phyloP scores from a whole-genome alignment of 768 basidiomycete genomes.

The Suillus americanus region DNA sequence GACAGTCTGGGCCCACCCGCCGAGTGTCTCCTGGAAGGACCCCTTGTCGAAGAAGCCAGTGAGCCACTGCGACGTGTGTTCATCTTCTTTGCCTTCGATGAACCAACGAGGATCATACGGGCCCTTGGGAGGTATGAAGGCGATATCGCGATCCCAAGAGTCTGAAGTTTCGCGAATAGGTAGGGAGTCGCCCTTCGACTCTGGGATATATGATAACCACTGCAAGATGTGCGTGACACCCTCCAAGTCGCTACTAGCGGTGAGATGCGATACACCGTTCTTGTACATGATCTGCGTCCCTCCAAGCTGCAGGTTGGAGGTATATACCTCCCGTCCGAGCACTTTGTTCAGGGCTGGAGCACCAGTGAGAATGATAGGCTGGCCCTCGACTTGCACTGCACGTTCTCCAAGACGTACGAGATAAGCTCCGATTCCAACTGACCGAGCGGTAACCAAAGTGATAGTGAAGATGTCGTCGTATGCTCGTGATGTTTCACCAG shows the following conservation, averaged over 20 bases:
- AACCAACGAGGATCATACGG: slow-evolving; percentile 98
- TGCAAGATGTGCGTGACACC: slow-evolving; percentile 92
- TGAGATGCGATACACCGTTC: slow-evolving; percentile 97
- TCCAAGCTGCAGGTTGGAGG: slow-evolving; percentile 96
- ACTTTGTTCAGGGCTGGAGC: slow-evolving; percentile 98
- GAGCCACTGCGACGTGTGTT: slow-evolving; percentile 70
- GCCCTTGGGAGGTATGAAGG: slow-evolving; percentile 88
- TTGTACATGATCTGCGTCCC: slow-evolving; percentile 99
- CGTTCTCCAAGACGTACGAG: slow-evolving; percentile 97
- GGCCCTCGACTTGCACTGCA: slow-evolving; percentile 97
- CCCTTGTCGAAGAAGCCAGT: slow-evolving; percentile 96
- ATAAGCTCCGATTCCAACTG: slow-evolving; percentile 98
- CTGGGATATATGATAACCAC: slow-evolving; percentile 94
- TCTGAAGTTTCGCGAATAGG: slow-evolving; percentile 77
- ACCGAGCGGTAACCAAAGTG: slow-evolving; percentile 96
- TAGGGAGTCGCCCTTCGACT: slow-evolving; percentile 73
- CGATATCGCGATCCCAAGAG: slow-evolving; percentile 90
- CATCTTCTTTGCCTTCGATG: slow-evolving; percentile 92
- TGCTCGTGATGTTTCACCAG: slow-evolving; percentile 96
- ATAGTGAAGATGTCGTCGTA: slow-evolving; percentile 99
- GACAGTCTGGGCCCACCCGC: slow-evolving; percentile 99
- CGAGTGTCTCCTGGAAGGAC: slow-evolving; percentile 98
- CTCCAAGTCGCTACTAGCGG: slow-evolving; percentile 92
- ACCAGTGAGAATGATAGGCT: slow-evolving; percentile 98
- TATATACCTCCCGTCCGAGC: slow-evolving; percentile 97